Evolutionary conservation across 768 basidiomycete species (phyloP).

Genomic region (Lenzites betulinus): DNA sequence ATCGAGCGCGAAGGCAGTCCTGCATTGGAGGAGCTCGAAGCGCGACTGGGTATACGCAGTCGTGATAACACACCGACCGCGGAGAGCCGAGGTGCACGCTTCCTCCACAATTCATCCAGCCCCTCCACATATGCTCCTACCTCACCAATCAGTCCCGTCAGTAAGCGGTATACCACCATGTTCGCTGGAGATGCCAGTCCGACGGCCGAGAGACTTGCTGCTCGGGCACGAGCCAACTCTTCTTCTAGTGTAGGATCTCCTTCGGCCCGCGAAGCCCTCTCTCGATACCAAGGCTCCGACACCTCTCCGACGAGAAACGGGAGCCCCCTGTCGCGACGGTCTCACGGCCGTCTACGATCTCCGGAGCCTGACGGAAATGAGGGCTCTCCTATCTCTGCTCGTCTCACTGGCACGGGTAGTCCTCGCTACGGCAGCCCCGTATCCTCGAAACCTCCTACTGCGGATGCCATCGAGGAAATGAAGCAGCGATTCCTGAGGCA

Average conservation of each 20-base stretch:
- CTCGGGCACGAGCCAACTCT: conserved; percentile 22
- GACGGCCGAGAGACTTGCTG: conserved; percentile 20
- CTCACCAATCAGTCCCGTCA: conserved; percentile 11
- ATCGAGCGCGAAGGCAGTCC: conserved; percentile 34
- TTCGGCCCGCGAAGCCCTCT: conserved; percentile 5
- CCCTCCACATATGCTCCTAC: conserved; percentile 13
- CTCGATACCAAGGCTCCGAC: conserved; percentile 19
- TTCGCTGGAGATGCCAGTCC: conserved; percentile 21
- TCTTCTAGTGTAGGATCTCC: conserved; percentile 17
- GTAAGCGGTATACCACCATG: conserved; percentile 14
- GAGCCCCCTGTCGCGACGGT: conserved; percentile 23
- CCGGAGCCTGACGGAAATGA: conserved; percentile 21
- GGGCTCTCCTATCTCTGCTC: conserved; percentile 14
- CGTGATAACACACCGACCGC: conserved; percentile 25
- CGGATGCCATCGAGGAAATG: conserved; percentile 63
- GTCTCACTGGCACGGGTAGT: conserved; percentile 17
- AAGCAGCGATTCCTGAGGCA: conserved; percentile 54
- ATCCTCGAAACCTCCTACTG: conserved; percentile 36
- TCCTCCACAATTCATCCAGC: conserved; percentile 6
- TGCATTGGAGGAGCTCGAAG: conserved; percentile 37
- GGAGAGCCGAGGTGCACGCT: conserved; percentile 8
- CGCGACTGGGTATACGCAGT: conserved; percentile 35
- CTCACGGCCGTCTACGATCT: conserved; percentile 23
- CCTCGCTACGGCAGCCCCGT: conserved; percentile 25
- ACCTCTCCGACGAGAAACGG: conserved; percentile 12